Evolutionary conservation across 805 yeast species (phyloP), one percentile per base, ranked within the genome.

Genomic region (Metschnikowia shivogae): DNA sequence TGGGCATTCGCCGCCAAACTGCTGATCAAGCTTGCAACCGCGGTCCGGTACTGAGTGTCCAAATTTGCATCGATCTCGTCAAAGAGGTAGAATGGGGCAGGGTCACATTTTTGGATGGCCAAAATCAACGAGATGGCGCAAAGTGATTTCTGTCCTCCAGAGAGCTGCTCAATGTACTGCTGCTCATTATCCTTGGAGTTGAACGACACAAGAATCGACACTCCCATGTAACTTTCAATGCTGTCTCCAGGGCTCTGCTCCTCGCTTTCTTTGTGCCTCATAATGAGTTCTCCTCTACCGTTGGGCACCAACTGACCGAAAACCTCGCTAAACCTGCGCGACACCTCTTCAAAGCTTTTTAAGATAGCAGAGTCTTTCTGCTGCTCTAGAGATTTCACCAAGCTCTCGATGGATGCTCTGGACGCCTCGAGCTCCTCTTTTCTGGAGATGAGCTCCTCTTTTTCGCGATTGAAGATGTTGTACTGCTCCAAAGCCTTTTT

Each of bases 41-140:
- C 80, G 0, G 86, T 77, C 57, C 99, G 77, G 60, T 90, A 92
- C 58, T 87, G 96, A 2, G 95, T 80, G 65, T 93, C 99, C 50
- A 93, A 72, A 55, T 92, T 93, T 4, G 98, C 97, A 67, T 93
- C 99, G 47, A 93, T 85, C 68, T 93, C 99, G 65, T 93, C 99
- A 64, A 93, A 92, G 38, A 93, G 66, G 61, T 93, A 93, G 63
- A 93, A 93, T 39, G 98, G 97, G 7, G 97, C 97, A 9, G 98
- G 98, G 55, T 93, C 98, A 52, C 95, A 88, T 59, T 78, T 81
- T 68, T 93, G 99, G 48, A 92, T 88, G 4, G 99, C 97, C 46
- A 93, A 74, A 53, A 93, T 90, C 41, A 93, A 75, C 0, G 98
- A 90, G 54, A 93, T 81, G 0, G 99, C 98, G 71, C 98, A 90